These are phyloP conservation scores for Periconia macrospinosa DNA, from an alignment of 2,329 filamentous ascomycete species.

Conservation along the genomic window DNA sequence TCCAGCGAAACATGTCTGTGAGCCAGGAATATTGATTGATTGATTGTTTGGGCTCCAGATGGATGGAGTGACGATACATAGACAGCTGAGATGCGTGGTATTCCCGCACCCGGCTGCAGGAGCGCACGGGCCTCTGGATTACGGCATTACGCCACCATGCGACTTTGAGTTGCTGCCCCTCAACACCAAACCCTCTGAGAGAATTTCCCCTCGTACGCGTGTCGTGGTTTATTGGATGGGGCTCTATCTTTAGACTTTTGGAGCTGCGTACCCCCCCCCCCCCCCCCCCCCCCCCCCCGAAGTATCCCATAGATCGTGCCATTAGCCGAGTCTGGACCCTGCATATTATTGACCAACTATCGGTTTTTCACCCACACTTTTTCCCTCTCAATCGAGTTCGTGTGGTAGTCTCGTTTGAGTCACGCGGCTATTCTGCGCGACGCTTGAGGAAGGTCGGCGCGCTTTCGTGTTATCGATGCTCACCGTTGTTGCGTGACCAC, in stretches of 20 bases:
- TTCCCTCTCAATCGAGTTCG: background rate
- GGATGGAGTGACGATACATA: background rate
- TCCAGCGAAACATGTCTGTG: background rate
- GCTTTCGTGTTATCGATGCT: background rate
- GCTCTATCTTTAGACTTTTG: conserved; percentile 26
- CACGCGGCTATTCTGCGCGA: conserved; percentile 20
- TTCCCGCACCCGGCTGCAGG: background rate
- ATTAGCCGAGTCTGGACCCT: conserved; percentile 17
- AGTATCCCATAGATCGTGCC: too few relatives aligned
- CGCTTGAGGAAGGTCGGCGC: conserved; percentile 4
- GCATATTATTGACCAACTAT: conserved; percentile 14
- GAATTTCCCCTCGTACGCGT: conserved; percentile 1
- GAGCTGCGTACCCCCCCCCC: conserved; percentile 7
- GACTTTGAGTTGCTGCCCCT: conserved; percentile 16
- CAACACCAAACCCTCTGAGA: conserved; percentile 25
- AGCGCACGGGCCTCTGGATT: background rate
- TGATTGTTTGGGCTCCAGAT: background rate
- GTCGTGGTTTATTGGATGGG: conserved; percentile 1
- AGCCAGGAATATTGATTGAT: conserved; percentile 3
- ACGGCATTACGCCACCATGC: background rate
- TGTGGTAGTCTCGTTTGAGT: conserved; percentile 21
- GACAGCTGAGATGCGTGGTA: background rate
- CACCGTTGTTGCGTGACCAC: background rate
- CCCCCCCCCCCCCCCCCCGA: too few relatives aligned
- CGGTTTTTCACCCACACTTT: background rate